Evolutionary conservation across 2,329 filamentous ascomycete species (phyloP), one percentile per base, ranked within the genome.

Genomic region (Venturia pyrina): DNA sequence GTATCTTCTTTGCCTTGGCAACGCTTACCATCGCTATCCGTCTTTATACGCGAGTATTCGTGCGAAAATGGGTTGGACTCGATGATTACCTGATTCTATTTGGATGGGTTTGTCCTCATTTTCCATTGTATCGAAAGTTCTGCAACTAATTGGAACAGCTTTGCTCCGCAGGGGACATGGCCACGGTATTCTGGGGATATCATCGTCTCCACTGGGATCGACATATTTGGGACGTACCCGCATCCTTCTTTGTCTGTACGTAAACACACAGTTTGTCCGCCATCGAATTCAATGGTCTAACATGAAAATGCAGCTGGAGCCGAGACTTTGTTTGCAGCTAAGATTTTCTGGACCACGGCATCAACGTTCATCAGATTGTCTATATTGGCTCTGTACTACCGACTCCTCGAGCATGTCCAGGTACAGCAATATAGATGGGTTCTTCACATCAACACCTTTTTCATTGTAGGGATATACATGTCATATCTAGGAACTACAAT

Each of bases 301-400:
- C 48, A 53, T 28, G 21, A 15, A 3, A 53, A 53, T 24, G 21
- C 13, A 53, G 48, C 48, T 32, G 48, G 48, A 10, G 48, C 48
- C 10, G 5, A 34, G 15, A 59, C 63, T 3, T 59, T 46, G 28
- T 48, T 63, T 21, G 37, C 71, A 1, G 73, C 78, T 5, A 80
- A 81, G 68, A 64, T 79, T 8, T 70, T 78, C 2, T 80, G 79
- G 68, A 75, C 73, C 1, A 70, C 73, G 17, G 77, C 78, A 1
- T 72, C 78, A 0, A 77, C 75, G 0, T 80, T 79, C 66, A 79
- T 78, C 0, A 72, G 79, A 19, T 71, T 80, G 21, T 79, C 77
- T 0, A 70, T 81, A 7, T 74, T 80, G 41, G 76, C 72, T 69
- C 79, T 81, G 68, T 81, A 80, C 68, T 80, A 79, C 63, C 75